A percentile compares a stretch with the other conserved stretches of the same genome.
Evolutionary conservation across 1,139 yeast species (phyloP).

Genomic region (Suhomyces ambrosiae): DNA sequence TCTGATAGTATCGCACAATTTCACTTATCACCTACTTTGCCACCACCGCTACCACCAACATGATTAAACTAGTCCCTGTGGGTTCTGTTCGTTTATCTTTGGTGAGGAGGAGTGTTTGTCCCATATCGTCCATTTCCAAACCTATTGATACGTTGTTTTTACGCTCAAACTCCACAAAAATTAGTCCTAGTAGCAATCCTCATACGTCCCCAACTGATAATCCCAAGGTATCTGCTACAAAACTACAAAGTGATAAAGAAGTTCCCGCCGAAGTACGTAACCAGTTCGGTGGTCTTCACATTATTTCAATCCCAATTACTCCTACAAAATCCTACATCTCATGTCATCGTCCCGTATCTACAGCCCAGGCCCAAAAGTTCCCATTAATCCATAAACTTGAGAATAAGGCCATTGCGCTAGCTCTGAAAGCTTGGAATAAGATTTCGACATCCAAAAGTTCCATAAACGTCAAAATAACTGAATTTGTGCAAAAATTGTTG

Average conservation of each 20-base stretch:
- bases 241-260: background rate
- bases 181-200: background rate
- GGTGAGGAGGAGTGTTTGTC: background rate
- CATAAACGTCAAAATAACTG: constrained; percentile 44
- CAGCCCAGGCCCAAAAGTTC: constrained; percentile 29
- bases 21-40: background rate
- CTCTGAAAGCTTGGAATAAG: constrained; percentile 49
- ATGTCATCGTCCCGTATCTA: constrained; percentile 52
- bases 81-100: background rate
- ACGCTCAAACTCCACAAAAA: background rate
- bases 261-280: constrained; percentile 3
- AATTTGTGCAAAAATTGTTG: constrained; percentile 37
- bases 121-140: too few species aligned
- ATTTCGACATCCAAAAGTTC: constrained; percentile 38
- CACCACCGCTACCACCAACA: constrained; percentile 1
- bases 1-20: constrained; percentile 1
- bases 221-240: background rate
- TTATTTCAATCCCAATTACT: constrained; percentile 64
- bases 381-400: constrained; percentile 44
- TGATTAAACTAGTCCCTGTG: background rate
- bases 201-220: background rate
- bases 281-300: constrained; percentile 38
- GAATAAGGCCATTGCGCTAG: constrained; percentile 38
- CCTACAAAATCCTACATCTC: constrained; percentile 55
- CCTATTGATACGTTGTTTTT: background rate